Evolutionary conservation across 129 eudicot species (phyloP).

Genomic region (Logfia minima): DNA sequence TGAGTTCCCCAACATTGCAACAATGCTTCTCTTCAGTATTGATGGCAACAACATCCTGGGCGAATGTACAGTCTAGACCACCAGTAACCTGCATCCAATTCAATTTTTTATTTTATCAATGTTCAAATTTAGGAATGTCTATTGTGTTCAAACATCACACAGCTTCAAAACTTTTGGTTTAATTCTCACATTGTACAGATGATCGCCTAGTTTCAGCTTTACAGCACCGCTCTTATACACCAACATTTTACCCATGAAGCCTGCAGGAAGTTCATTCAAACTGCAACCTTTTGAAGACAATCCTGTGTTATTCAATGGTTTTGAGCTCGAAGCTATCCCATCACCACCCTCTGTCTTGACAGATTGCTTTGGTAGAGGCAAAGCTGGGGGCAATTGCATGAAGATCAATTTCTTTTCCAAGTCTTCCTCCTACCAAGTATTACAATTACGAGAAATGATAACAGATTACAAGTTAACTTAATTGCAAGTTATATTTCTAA

Average conservation of each 20-base stretch:
- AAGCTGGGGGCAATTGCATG: slow-evolving; percentile 60
- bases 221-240: slow-evolving; percentile 86
- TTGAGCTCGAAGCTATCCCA: slow-evolving; percentile 31
- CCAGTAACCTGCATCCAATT: slow-evolving; percentile 59
- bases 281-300: slow-evolving; percentile 35
- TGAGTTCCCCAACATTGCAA: slow-evolving; percentile 68
- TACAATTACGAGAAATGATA: not conserved
- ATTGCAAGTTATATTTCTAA: not conserved
- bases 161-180: slow-evolving; percentile 2
- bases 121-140: not conserved
- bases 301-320: slow-evolving; percentile 35
- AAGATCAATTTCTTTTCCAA: slow-evolving; percentile 51
- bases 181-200: slow-evolving; percentile 69
- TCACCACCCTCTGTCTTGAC: slow-evolving; percentile 29
- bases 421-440: slow-evolving; percentile 61
- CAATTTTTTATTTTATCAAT: not conserved
- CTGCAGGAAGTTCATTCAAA: slow-evolving; percentile 57
- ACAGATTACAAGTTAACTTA: not conserved
- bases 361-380: slow-evolving; percentile 55
- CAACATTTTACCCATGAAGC: slow-evolving; percentile 76
- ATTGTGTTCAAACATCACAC: not conserved
- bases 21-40: slow-evolving; percentile 53
- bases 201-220: slow-evolving; percentile 82
- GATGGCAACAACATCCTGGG: slow-evolving; percentile 68
- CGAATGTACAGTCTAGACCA: slow-evolving; percentile 57